These are phyloP conservation scores for Cordyceps militaris DNA, from an alignment of 2,329 filamentous ascomycete genomes.

Conservation along the genomic window DNA sequence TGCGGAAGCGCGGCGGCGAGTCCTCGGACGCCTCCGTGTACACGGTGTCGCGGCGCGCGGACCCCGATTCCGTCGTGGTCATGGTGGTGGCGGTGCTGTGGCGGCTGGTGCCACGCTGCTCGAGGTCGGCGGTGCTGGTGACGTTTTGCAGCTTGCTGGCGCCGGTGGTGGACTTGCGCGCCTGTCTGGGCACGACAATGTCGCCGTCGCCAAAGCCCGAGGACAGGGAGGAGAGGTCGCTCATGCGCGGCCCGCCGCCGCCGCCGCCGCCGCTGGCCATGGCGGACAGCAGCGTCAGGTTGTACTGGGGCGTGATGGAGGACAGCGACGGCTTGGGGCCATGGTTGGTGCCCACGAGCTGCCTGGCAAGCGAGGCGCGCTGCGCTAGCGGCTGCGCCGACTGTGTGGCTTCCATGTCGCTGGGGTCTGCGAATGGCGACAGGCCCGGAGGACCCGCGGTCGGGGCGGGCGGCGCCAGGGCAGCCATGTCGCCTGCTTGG, in stretches of 20 bases:
- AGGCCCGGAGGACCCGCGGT: not conserved
- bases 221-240: slow-evolving; percentile 52
- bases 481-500: not conserved
- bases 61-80: not conserved
- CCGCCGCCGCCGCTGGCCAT: slow-evolving; percentile 21
- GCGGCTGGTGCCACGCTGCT: slow-evolving; percentile 11
- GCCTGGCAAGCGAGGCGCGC: not conserved
- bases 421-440: not conserved
- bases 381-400: not conserved
- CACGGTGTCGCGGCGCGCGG: slow-evolving; percentile 38
- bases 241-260: slow-evolving; percentile 33
- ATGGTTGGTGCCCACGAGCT: not conserved
- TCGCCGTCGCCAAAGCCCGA: slow-evolving; percentile 59
- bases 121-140: not conserved
- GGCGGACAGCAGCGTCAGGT: slow-evolving; percentile 29
- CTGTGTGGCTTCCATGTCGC: not conserved
- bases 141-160: not conserved
- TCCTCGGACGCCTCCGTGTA: slow-evolving; percentile 50
- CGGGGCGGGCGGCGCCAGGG: not conserved
- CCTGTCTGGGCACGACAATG: slow-evolving; percentile 37
- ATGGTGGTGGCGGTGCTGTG: slow-evolving; percentile 9
- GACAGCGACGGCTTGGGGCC: slow-evolving; percentile 8
- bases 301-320: slow-evolving; percentile 6
- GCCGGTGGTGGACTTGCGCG: slow-evolving; percentile 11
- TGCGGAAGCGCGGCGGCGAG: slow-evolving; percentile 47